Evolutionary conservation across 2,329 filamentous ascomycete genomes (phyloP), one percentile per base, ranked within the genome.

Genomic region (Talaromyces pinophilus): DNA sequence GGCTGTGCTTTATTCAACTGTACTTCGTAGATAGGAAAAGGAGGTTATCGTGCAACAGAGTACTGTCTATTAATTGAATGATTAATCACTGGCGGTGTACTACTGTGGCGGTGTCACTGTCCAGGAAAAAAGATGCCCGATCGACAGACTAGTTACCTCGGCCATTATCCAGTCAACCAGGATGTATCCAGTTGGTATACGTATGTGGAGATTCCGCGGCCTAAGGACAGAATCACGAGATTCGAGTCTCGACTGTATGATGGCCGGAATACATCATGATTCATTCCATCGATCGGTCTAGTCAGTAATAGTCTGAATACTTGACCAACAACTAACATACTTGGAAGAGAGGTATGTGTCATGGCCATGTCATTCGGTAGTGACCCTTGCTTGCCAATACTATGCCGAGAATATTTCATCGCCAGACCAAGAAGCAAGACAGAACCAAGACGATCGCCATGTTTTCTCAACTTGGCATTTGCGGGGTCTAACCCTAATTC

Each of bases 61-160:
- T 25, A 50, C 25, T 25, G 19, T 10, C 48, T 28, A 17, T n/a
- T 25, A 6, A 48, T 48, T 10, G 19, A 33, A 22, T 7, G 3
- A 6, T 28, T 50, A n/a, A n/a, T n/a, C n/a, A 28, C 22, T 50
- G 8, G 44, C 44, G 19, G 11, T 50, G 25, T 52, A 30, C 25
- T 52, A 17, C 48, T 52, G 48, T 52, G 48, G 48, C 48, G 48
- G 48, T 52, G 48, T 52, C 48, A 30, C n/a, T 22, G 42, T 10
- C 5, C 11, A 15, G 8, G 25, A 25, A 25, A 13, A 13, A 13
- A 11, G 7, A 13, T 22, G n/a, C 46, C 46, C 44, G 44, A 48
- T 48, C 44, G 44, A 25, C 44, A 13, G 44, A 50, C 44, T 6
- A 17, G 48, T 28, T 44, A 28, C 48, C 48, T 52, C 48, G 48